Evolutionary conservation across 2,329 filamentous ascomycete species (phyloP).

Genomic region (Apiospora marii): DNA sequence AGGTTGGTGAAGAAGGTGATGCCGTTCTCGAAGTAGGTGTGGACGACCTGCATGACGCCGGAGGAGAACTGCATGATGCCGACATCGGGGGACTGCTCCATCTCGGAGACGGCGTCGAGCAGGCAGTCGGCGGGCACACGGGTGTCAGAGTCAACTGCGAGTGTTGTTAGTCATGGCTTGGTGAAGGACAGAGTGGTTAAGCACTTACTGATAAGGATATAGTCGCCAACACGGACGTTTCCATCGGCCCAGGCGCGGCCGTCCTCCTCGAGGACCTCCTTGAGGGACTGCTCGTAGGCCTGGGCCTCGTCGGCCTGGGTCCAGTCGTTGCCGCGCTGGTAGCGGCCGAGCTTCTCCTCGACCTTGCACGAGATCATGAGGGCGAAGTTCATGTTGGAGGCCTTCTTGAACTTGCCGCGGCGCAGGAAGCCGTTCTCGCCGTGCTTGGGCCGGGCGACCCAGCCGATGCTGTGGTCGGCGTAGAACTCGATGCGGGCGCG

Average conservation of each 20-base stretch:
- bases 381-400: slow-evolving; percentile 79
- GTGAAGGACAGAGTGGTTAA: background rate
- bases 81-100: slow-evolving; percentile 74
- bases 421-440: slow-evolving; percentile 66
- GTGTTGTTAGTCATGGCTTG: background rate
- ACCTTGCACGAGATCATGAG: slow-evolving; percentile 68
- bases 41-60: slow-evolving; percentile 78
- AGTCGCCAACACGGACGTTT: slow-evolving; percentile 67
- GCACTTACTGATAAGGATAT: slow-evolving; percentile 64
- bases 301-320: slow-evolving; percentile 54
- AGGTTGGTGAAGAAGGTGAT: slow-evolving; percentile 80
- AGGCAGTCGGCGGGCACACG: slow-evolving; percentile 73
- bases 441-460: slow-evolving; percentile 71
- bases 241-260: slow-evolving; percentile 65
- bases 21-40: slow-evolving; percentile 77
- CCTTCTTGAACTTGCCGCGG: slow-evolving; percentile 74
- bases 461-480: slow-evolving; percentile 73
- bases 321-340: slow-evolving; percentile 53
- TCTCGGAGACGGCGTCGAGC: slow-evolving; percentile 74
- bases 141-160: slow-evolving; percentile 70
- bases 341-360: slow-evolving; percentile 62
- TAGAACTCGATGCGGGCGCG: slow-evolving; percentile 72
- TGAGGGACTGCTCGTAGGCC: slow-evolving; percentile 58
- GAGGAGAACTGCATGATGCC: slow-evolving; percentile 77
- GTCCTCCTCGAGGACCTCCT: slow-evolving; percentile 60